Conservation (phyloP, 805 yeast species). For the Schwanniomyces yamadae region DNA sequence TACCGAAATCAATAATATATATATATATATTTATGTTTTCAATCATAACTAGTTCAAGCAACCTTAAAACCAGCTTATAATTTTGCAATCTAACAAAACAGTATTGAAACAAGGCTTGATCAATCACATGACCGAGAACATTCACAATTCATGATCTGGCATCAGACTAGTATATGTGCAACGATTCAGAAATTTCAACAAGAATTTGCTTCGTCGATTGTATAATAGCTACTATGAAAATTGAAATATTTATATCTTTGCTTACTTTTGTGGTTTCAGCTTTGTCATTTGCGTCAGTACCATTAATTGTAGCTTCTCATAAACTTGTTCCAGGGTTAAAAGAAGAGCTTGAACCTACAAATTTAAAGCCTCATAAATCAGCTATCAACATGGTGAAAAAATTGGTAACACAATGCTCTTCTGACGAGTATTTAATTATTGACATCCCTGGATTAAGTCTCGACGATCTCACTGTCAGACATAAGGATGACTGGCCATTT, state of each 20-base stretch:
- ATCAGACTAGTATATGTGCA: no score
- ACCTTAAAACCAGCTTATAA: background rate
- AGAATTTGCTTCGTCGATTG: no score
- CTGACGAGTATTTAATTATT: slow-evolving; percentile 37
- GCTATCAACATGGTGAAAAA: slow-evolving; percentile 36
- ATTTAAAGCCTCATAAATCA: slow-evolving; percentile 19
- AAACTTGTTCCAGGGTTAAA: slow-evolving; percentile 32
- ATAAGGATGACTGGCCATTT: slow-evolving; percentile 45
- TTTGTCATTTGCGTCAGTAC: slow-evolving; percentile 20
- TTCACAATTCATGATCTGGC: no score
- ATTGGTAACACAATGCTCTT: slow-evolving; percentile 37
- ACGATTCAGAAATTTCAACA: no score
- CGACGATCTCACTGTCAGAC: slow-evolving; percentile 24
- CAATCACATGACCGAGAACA: no score
- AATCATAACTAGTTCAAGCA: no score
- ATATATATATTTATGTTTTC: no score
- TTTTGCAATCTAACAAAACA: slow-evolving; percentile 5
- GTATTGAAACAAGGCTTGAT: no score
- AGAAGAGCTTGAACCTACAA: slow-evolving; percentile 19
- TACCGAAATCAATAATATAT: no score
- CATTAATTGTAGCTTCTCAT: slow-evolving; percentile 41
- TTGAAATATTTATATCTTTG: background rate
- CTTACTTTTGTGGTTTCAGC: background rate
- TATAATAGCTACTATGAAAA: background rate
- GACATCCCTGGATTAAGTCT: slow-evolving; percentile 39